These are phyloP conservation scores for Vitellaria paradoxa DNA, from an alignment of 179 eudicot genomes.

Conservation along the genomic window DNA sequence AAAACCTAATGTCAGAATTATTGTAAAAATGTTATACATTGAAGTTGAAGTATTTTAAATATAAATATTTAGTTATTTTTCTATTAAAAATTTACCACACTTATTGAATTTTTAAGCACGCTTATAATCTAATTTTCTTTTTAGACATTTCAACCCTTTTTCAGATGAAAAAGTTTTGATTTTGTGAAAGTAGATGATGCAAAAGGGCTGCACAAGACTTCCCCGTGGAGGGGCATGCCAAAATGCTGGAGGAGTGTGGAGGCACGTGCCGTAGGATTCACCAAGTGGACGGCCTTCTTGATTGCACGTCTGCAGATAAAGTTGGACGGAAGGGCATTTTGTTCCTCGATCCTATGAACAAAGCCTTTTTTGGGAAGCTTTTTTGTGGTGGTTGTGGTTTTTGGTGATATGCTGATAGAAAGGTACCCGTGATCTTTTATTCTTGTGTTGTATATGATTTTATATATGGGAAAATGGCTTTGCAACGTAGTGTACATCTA, in stretches of 20 bases:
- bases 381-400: background rate
- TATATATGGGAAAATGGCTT: background rate
- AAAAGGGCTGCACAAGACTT: background rate
- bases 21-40: no score
- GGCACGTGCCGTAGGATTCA: background rate
- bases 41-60: no score
- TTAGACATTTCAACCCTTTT: no score
- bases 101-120: no score
- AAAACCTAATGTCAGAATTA: no score
- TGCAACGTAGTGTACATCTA: background rate
- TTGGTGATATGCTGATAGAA: background rate
- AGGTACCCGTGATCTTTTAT: background rate
- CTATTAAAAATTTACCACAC: no score
- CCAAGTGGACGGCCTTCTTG: background rate
- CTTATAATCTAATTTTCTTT: no score
- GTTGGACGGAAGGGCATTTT: background rate
- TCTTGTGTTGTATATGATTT: background rate
- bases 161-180: background rate
- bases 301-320: background rate
- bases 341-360: background rate
- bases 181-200: background rate
- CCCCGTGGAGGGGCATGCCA: conserved; percentile 1
- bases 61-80: no score
- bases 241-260: background rate
- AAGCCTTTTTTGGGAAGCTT: background rate